Evolutionary conservation across 2,329 filamentous ascomycete genomes (phyloP), one percentile per base, ranked within the genome.

Genomic region (Phialocephala subalpina): DNA sequence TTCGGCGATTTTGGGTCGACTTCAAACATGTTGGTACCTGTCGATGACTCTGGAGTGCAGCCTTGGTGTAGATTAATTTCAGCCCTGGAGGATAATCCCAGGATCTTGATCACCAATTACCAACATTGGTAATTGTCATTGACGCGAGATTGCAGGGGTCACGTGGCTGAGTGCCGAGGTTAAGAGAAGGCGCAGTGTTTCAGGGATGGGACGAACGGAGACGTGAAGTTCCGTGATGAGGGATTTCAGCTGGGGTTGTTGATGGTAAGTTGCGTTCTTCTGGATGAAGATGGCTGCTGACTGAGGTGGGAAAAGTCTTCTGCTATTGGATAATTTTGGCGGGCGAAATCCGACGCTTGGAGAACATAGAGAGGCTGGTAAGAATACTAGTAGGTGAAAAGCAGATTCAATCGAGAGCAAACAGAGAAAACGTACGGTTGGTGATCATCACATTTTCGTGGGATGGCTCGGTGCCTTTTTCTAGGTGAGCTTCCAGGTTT

Each of bases 1-100:
- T 63, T 47, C 57, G 18, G 47, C 20, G n/a, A 55, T 56, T 20
- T 60, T 52, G 36, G 20, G 18, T 16, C 22, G 27, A 42, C 27
- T 11, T 58, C 29, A 63, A 58, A 63, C 61, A 45, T 52, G 33
- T 16, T 16, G 49, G 12, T 22, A 5, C 18, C 18, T 4, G 3
- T 1, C 6, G 49, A 29, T 14, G 25, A n/a, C 7, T 53, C 49
- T 53, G 49, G 49, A 53, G 49, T 53, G 49, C 49, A 53, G 49
- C n/a, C 45, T 25, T 9, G 40, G 40, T 42, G 40, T 3, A 49
- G 45, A 25, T 9, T 53, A 33, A 27, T 52, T 25, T 27, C 47
- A 52, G 47, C 47, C 47, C 22, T 52, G 47, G 9, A 27, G 6
- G 14, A n/a, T 3, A 5, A 53, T 53, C 49, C 6, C 25, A 11